Evolutionary conservation across 139 green algal genomes (phyloP), one percentile per base, ranked within the genome.

Genomic region (Tetradesmus obliquus): DNA sequence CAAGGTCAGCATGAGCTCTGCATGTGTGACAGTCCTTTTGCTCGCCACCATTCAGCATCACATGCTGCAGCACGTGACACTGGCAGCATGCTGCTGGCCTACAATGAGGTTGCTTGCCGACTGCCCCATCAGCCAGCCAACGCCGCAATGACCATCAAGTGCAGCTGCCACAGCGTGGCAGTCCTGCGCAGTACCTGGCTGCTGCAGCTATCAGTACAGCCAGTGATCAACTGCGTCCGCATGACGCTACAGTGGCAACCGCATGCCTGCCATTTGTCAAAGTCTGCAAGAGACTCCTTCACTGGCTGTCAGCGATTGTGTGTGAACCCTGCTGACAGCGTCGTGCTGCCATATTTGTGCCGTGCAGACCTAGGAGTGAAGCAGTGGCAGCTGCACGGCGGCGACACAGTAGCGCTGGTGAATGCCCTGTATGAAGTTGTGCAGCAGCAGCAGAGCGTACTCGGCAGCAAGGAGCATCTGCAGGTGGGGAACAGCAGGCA

Each of bases 341-440:
- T 17, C 3, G 5, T 69, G 20, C 83, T 24, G 55, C 57, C 15
- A 45, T n/a, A 1, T n/a, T 1, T 69, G 5, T 62, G 55, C 15
- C n/a, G 7, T 54, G 9, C 74, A 89, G 84, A 89, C 32, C 62
- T 89, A 13, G 84, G 84, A 6, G 8, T 89, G 62, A 80, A 81
- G 62, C 62, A 80, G 32, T 89, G 84, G 84, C 84, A 81, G 84
- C 32, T 89, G 53, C 32, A 10, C 15, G 62, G 54, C 55, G 84
- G 60, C 15, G 84, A 89, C 55, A 22, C 84, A 62, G 62, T 54
- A 12, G 84, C 84, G 66, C 10, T 22, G 51, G 24, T 89, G 5
- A 89, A 89, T 8, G 54, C 57, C 20, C 60, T 89, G 60, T 81
- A 89, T 24, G 62, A 89, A 22, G 62, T 89, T 5, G 62, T 89